phyloP scores from a whole-genome alignment of 106 monocot genomes.

The Acorus gramineus region DNA sequence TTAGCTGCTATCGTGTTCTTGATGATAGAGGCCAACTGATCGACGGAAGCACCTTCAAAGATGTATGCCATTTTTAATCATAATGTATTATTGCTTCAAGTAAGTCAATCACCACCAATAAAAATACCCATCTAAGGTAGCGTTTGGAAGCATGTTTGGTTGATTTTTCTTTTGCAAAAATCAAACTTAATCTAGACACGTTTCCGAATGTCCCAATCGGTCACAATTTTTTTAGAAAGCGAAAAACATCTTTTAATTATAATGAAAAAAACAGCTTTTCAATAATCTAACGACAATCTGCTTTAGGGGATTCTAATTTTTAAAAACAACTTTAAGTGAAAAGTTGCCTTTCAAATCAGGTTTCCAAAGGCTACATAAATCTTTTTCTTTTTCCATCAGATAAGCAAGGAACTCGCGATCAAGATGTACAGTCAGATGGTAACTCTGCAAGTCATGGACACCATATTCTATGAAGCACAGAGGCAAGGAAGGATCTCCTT shows the following conservation, averaged over 20 bases:
- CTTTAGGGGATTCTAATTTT: too few species aligned
- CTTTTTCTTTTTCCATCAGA: constrained; percentile 21
- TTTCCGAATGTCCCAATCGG: too few species aligned
- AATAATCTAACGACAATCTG: too few species aligned
- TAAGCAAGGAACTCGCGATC: constrained; percentile 61
- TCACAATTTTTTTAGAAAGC: too few species aligned
- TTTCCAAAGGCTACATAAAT: background rate
- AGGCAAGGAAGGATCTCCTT: constrained; percentile 99
- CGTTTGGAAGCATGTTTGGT: too few species aligned
- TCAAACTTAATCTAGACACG: too few species aligned
- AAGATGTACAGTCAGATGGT: constrained; percentile 81
- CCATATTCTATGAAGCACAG: constrained; percentile 95
- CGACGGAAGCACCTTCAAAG: constrained; percentile 57
- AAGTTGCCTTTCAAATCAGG: too few species aligned
- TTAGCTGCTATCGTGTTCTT: constrained; percentile 82
- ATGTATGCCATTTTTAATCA: constrained; percentile 21
- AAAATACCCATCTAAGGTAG: too few species aligned
- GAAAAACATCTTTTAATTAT: too few species aligned
- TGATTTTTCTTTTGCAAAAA: too few species aligned
- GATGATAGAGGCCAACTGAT: constrained; percentile 65
- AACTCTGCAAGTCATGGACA: constrained; percentile 81
- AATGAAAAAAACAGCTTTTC: too few species aligned
- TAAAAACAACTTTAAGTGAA: too few species aligned
- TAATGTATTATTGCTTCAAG: background rate
- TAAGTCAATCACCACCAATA: background rate